Evolutionary conservation across 805 yeast species (phyloP), one percentile per base, ranked within the genome.

Genomic region (Ogataea paradorogensis): DNA sequence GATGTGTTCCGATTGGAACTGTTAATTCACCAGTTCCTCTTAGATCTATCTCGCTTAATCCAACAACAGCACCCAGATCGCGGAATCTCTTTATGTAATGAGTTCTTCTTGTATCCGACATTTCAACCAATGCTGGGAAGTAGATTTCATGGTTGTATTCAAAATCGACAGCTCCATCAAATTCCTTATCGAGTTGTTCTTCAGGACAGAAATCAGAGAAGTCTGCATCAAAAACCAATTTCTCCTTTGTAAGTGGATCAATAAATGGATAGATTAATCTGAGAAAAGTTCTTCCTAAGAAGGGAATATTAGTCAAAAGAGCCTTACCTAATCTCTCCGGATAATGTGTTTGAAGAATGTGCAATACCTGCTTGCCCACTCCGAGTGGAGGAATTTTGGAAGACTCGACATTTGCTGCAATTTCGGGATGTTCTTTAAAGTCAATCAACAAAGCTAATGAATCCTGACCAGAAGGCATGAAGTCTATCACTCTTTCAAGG

Each of bases 281-380:
- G 51, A 93, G 68, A 55, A 93, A 93, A 8, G 96, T 82, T 86
- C 95, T 85, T 6, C 90, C 98, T 40, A 90, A 65, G 77, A 93
- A 85, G 10, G 98, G 98, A 50, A 93, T 89, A 63, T 93, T 91
- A 34, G 95, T 86, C 38, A 93, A 71, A 33, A 90, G 71, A 0
- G 97, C 97, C 58, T 82, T 84, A 27, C 99, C 99, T 44, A 93
- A 71, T 55, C 99, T 77, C 62, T 93, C 99, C 4, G 99, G 99
- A 61, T 93, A 93, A 63, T 93, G 99, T 9, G 95, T 89, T 66
- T 93, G 99, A 53, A 93, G 70, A 59, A 93, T 93, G 61, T 84
- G 87, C 50, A 93, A 72, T 23, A 91, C 98, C 65, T 89, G 95
- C 59, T 90, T 82, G 25, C 96, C 97, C 13, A 80, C 84, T 36